These are phyloP conservation scores for Ophiostoma montium DNA, from an alignment of 2,329 filamentous ascomycete species.

Conservation along the genomic window DNA sequence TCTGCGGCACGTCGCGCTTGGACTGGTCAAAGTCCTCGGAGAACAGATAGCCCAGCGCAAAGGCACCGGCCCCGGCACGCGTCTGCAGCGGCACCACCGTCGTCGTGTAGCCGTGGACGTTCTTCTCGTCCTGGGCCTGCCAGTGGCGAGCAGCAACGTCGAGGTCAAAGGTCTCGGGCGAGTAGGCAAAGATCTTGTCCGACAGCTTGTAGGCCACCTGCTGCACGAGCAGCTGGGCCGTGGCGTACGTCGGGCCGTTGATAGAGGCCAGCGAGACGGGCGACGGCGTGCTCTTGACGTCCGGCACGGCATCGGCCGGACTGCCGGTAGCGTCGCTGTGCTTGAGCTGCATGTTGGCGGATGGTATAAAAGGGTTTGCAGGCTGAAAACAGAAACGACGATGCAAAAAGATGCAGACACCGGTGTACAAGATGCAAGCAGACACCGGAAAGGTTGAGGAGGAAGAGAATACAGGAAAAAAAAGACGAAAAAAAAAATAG, in stretches of 20 bases:
- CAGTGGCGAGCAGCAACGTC: constrained; percentile 72
- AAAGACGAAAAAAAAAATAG: not conserved
- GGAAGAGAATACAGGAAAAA: not conserved
- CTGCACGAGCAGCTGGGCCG: constrained; percentile 84
- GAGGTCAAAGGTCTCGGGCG: constrained; percentile 82
- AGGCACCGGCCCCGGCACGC: constrained; percentile 72
- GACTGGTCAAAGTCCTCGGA: constrained; percentile 88
- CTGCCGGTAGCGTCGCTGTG: constrained; percentile 14
- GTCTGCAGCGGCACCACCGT: constrained; percentile 72
- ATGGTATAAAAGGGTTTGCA: not conserved
- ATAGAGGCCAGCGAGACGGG: constrained; percentile 43
- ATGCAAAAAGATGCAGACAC: not conserved
- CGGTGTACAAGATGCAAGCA: no score
- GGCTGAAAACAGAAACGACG: not conserved
- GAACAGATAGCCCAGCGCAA: constrained; percentile 94
- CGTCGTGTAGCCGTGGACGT: constrained; percentile 70
- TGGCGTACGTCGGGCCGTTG: constrained; percentile 80
- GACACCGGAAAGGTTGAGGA: not conserved
- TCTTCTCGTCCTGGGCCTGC: constrained; percentile 54
- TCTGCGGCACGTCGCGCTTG: constrained; percentile 85
- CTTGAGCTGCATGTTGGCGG: constrained; percentile 13
- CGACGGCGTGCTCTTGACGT: constrained; percentile 31
- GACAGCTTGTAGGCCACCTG: constrained; percentile 91
- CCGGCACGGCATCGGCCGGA: constrained; percentile 5
- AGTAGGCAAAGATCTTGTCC: constrained; percentile 96